A percentile compares a stretch with the other conserved stretches of the same genome.
Conservation (phyloP, 805 yeast genomes). For the Clavispora carvajalis region DNA sequence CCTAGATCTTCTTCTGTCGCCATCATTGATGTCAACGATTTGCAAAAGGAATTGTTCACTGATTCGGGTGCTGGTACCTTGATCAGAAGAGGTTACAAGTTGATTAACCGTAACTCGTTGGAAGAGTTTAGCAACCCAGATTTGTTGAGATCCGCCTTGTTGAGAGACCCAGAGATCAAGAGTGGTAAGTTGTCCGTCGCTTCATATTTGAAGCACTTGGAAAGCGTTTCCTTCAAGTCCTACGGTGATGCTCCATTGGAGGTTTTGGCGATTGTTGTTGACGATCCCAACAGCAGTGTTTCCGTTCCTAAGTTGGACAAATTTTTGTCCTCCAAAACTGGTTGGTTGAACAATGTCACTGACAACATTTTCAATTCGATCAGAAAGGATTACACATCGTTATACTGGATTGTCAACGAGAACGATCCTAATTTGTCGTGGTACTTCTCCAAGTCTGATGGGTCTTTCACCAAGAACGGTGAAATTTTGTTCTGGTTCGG, state of each 20-base stretch:
- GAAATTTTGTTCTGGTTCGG: conserved; percentile 95
- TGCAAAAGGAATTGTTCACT: conserved; percentile 95
- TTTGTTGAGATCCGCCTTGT: conserved; percentile 67
- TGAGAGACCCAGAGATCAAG: conserved; percentile 69
- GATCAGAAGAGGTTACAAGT: conserved; percentile 94
- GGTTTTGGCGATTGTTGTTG: conserved; percentile 80
- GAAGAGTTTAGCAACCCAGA: conserved; percentile 71
- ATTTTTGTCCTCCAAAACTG: conserved; percentile 79
- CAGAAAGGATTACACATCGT: conserved; percentile 61
- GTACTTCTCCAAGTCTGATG: conserved; percentile 91
- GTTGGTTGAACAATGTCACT: conserved; percentile 96
- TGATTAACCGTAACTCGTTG: conserved; percentile 64
- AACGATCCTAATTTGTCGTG: conserved; percentile 87
- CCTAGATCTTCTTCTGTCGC: conserved; percentile 98
- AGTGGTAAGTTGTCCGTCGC: conserved; percentile 73
- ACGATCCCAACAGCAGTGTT: conserved; percentile 33
- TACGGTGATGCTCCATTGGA: conserved; percentile 96
- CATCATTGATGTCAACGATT: conserved; percentile 88
- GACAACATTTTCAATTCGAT: conserved; percentile 88
- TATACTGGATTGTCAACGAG: conserved; percentile 89
- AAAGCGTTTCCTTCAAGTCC: conserved; percentile 57
- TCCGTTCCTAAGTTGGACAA: conserved; percentile 69
- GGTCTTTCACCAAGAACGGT: conserved; percentile 87
- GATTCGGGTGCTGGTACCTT: conserved; percentile 99
- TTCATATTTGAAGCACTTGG: conserved; percentile 70